Evolutionary conservation across 306 rosid genomes (phyloP).

Genomic region (Prunus mume): DNA sequence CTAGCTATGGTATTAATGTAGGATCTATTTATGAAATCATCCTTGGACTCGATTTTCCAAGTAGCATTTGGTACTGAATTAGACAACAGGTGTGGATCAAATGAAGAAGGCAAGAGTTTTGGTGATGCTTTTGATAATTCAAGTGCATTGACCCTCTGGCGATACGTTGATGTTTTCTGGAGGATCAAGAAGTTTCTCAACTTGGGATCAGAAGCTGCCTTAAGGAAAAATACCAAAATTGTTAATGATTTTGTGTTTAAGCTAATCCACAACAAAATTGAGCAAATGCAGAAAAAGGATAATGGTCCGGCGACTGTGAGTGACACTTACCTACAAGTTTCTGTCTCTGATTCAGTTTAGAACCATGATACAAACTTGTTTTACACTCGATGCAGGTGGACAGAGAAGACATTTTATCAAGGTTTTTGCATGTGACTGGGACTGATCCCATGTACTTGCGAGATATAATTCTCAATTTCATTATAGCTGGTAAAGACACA

Average conservation of each 20-base stretch:
- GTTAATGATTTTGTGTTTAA: constrained; percentile 50
- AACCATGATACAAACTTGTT: constrained; percentile 4
- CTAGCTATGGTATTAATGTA: constrained; percentile 16
- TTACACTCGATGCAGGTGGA: constrained; percentile 38
- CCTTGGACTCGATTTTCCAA: constrained; percentile 69
- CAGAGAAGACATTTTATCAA: constrained; percentile 62
- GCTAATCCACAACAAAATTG: constrained; percentile 48
- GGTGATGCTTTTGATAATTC: constrained; percentile 60
- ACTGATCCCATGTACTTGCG: constrained; percentile 43
- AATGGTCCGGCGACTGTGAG: constrained; percentile 53
- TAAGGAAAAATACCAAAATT: constrained; percentile 35
- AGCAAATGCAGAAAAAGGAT: constrained; percentile 40
- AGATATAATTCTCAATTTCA: constrained; percentile 63
- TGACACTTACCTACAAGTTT: constrained; percentile 6
- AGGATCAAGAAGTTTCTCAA: constrained; percentile 64
- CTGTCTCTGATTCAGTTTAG: constrained; percentile 8
- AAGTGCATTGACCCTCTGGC: constrained; percentile 51
- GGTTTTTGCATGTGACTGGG: constrained; percentile 50
- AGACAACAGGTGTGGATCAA: constrained; percentile 79
- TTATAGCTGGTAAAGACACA: constrained; percentile 80
- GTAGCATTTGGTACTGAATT: constrained; percentile 76
- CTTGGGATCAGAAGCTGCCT: constrained; percentile 60
- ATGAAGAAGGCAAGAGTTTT: constrained; percentile 62
- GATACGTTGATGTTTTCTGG: constrained; percentile 73
- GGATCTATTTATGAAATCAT: constrained; percentile 64